Evolutionary conservation across 192 early-diverging fungal genomes (phyloP).

Genomic region (Rhizophagus sp.): DNA sequence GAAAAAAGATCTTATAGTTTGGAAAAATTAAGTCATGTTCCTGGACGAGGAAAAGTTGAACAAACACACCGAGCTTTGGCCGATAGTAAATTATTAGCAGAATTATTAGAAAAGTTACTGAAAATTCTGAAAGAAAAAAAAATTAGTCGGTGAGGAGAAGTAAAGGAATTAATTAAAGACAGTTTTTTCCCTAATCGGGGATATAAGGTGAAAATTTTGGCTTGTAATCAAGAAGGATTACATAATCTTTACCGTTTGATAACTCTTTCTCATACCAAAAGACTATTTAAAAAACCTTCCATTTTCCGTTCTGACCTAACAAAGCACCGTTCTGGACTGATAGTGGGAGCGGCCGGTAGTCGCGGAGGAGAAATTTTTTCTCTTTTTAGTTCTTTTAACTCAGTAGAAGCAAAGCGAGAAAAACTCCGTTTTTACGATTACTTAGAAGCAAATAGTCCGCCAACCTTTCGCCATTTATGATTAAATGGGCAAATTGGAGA

Average conservation of each 20-base stretch:
- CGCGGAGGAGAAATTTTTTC: neutral
- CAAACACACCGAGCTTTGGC: neutral
- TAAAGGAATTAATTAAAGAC: neutral
- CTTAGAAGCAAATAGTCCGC: neutral
- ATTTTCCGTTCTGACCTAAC: neutral
- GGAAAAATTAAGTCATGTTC: neutral
- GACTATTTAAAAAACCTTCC: neutral
- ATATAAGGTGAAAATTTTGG: conserved; percentile 4
- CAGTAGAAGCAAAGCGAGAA: neutral
- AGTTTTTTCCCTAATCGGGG: conserved; percentile 3
- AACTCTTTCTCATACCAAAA: neutral
- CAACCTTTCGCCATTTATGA: neutral
- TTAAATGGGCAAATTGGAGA: neutral
- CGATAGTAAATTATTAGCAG: conserved; percentile 3
- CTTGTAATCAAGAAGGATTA: neutral
- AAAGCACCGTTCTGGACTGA: neutral
- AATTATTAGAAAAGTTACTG: neutral
- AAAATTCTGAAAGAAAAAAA: neutral
- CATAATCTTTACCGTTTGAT: neutral
- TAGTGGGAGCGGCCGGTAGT: neutral
- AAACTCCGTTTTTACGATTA: neutral
- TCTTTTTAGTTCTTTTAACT: conserved; percentile 5
- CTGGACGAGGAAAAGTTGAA: neutral
- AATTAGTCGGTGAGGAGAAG: conserved; percentile 6
- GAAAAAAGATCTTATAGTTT: conserved; percentile 12